These are phyloP conservation scores for Aspergillus aculeatinus DNA, from an alignment of 2,329 filamentous ascomycete species.

Conservation along the genomic window DNA sequence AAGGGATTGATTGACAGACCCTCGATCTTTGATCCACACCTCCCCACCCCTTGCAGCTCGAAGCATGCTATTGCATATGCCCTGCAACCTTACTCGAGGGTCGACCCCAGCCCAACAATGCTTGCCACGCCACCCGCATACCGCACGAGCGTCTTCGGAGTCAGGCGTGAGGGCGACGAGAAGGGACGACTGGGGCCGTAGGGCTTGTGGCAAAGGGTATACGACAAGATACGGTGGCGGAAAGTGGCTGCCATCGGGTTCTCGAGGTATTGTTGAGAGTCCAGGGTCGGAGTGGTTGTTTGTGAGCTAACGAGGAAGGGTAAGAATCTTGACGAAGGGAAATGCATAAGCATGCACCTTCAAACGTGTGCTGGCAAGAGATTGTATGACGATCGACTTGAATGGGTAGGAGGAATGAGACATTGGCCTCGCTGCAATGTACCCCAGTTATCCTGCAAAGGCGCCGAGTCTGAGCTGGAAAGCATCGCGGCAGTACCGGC, in stretches of 20 bases:
- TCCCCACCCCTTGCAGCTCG: constrained; percentile 7
- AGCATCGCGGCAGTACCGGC: background rate
- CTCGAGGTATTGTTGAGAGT: background rate
- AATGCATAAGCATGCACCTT: constrained; percentile 10
- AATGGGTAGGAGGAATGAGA: constrained; percentile 18
- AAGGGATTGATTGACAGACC: background rate
- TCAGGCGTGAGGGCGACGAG: background rate
- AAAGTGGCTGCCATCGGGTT: background rate
- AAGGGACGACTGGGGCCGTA: background rate
- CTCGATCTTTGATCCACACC: background rate
- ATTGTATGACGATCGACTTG: constrained; percentile 13
- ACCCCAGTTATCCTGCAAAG: background rate
- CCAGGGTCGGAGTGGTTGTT: background rate
- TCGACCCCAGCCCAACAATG: constrained; percentile 6
- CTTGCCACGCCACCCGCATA: constrained; percentile 13
- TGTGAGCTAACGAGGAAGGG: background rate
- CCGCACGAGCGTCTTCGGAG: constrained; percentile 9
- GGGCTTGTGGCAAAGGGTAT: background rate
- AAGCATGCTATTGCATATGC: constrained; percentile 12
- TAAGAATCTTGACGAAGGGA: background rate
- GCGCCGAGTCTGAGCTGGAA: background rate
- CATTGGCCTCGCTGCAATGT: constrained; percentile 1
- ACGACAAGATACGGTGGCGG: background rate
- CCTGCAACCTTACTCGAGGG: constrained; percentile 13
- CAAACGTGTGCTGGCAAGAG: background rate